These are phyloP conservation scores for Pleomassaria siparia DNA, from an alignment of 2,329 filamentous ascomycete species.

Conservation along the genomic window DNA sequence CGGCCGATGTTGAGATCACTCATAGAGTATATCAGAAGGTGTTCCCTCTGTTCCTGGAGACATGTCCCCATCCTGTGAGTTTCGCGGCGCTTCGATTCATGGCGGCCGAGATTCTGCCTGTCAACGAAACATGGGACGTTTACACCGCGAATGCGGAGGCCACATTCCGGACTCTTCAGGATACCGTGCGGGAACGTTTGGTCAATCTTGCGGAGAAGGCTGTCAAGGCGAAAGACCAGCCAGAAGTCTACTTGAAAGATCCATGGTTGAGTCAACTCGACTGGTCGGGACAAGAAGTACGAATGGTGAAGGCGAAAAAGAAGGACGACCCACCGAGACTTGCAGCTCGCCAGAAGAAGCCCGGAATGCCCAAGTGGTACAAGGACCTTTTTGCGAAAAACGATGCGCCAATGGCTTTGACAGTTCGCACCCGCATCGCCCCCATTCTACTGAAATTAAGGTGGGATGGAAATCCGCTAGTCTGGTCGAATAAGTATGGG, in stretches of 20 bases:
- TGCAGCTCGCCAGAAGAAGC: conserved; percentile 83
- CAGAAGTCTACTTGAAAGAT: conserved; percentile 72
- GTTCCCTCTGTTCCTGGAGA: conserved; percentile 83
- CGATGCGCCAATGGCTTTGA: conserved; percentile 70
- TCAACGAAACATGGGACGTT: conserved; percentile 82
- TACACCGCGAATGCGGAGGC: conserved; percentile 84
- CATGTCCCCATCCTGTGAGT: conserved; percentile 94
- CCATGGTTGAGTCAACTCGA: conserved; percentile 93
- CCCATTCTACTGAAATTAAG: conserved; percentile 79
- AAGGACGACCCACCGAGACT: conserved; percentile 78
- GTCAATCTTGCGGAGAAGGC: conserved; percentile 75
- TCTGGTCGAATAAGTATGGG: conserved; percentile 91
- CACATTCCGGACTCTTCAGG: conserved; percentile 75
- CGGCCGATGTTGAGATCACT: conserved; percentile 88
- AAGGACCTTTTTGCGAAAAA: conserved; percentile 80
- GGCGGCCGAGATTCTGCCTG: conserved; percentile 89
- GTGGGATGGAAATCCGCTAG: conserved; percentile 86
- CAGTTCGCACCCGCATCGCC: conserved; percentile 84
- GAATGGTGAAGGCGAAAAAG: conserved; percentile 87
- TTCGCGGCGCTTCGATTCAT: conserved; percentile 92
- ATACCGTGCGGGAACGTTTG: conserved; percentile 76
- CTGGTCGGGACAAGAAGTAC: conserved; percentile 91
- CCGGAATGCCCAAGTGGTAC: conserved; percentile 95
- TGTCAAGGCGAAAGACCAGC: conserved; percentile 68
- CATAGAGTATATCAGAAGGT: conserved; percentile 94